These are phyloP conservation scores for Conticribra guillardii DNA, from an alignment of 108 stramenopile genomes.

Conservation along the genomic window DNA sequence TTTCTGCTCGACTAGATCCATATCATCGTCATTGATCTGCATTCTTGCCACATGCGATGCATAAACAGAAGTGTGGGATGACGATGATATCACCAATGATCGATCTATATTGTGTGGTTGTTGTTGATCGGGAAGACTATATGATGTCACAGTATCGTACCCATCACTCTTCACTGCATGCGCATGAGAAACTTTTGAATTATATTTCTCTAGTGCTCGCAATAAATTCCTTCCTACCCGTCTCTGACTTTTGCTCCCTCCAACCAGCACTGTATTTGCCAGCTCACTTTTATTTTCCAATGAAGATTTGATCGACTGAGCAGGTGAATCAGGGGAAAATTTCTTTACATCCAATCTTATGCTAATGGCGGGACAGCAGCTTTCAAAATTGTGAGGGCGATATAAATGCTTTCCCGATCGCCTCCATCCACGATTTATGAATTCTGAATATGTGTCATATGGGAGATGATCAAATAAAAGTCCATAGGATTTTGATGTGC, in stretches of 20 bases:
- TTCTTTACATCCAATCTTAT: constrained; percentile 68
- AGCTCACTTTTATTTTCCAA: constrained; percentile 11
- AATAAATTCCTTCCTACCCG: constrained; percentile 56
- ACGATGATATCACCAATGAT: not conserved
- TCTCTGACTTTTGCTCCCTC: constrained; percentile 69
- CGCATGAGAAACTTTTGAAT: constrained; percentile 11
- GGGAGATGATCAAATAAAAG: constrained; percentile 61
- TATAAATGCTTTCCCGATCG: constrained; percentile 84
- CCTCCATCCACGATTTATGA: constrained; percentile 83
- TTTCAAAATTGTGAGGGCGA: constrained; percentile 74
- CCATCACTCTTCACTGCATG: not conserved
- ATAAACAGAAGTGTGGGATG: not conserved
- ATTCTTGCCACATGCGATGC: constrained; percentile 14
- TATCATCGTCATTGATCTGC: constrained; percentile 2
- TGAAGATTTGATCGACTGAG: not conserved
- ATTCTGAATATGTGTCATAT: constrained; percentile 59
- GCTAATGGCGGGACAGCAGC: constrained; percentile 84
- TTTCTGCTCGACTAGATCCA: no score
- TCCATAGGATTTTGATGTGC: constrained; percentile 70
- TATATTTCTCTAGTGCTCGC: constrained; percentile 35
- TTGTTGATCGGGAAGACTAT: not conserved
- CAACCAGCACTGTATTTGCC: constrained; percentile 22
- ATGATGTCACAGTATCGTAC: no score
- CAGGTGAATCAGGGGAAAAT: constrained; percentile 30
- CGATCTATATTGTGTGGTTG: not conserved